Conservation (phyloP, 2,329 filamentous ascomycete genomes). For the Geoglossum cookeanum region DNA sequence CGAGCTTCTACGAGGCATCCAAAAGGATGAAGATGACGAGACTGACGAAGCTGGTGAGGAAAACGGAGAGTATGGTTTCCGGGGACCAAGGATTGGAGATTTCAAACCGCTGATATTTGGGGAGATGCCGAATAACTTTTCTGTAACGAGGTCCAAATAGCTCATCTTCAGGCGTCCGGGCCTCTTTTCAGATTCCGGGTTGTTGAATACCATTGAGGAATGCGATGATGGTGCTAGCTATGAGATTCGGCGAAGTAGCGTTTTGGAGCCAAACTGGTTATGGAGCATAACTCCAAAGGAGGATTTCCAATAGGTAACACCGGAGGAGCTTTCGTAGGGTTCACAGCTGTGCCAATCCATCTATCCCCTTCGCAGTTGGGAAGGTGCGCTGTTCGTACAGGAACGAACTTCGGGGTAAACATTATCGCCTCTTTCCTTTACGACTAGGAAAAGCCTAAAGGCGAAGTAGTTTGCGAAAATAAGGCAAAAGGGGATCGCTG, state of each 20-base stretch:
- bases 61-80: neutral
- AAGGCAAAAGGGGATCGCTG: neutral
- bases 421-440: neutral
- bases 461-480: neutral
- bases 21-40: conserved; percentile 11
- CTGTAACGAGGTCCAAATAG: neutral
- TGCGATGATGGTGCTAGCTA: neutral
- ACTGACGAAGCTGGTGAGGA: conserved; percentile 5
- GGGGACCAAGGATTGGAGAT: neutral
- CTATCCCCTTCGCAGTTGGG: too few relatives aligned
- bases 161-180: neutral
- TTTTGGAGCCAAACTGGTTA: neutral
- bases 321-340: too few relatives aligned
- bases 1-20: conserved; percentile 7
- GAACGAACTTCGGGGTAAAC: too few relatives aligned
- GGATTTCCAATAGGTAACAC: neutral
- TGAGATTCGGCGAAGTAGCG: neutral
- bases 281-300: neutral
- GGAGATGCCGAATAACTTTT: neutral
- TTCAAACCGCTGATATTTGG: neutral
- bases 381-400: too few relatives aligned
- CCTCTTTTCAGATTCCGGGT: neutral
- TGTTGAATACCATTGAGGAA: neutral
- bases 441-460: neutral
- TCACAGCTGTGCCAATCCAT: too few relatives aligned